Evolutionary conservation across 176 grass and related monocot species (phyloP).

Genomic region (Rhynchospora breviuscula): DNA sequence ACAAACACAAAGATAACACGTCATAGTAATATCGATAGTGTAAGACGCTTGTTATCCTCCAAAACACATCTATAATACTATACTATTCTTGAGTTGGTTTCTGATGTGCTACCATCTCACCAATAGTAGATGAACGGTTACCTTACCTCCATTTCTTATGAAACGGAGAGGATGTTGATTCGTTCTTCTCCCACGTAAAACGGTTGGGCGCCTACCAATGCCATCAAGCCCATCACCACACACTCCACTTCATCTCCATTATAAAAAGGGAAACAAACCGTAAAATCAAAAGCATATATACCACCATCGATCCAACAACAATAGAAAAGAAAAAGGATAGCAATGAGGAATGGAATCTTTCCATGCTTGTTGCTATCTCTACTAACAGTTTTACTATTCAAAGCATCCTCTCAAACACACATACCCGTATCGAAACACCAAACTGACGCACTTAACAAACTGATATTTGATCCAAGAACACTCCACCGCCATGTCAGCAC

Average conservation of each 20-base stretch:
- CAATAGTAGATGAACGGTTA: not conserved
- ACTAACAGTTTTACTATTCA: not conserved
- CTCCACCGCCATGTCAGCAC: not conserved
- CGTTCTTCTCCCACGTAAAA: not conserved
- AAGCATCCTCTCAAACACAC: not conserved
- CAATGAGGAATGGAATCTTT: not conserved
- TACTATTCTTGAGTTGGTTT: not conserved
- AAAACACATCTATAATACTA: not conserved
- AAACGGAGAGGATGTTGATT: conserved; percentile 3
- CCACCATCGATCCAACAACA: not conserved
- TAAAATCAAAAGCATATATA: conserved; percentile 1
- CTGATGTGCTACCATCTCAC: not conserved
- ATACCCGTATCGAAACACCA: not conserved
- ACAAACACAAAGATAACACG: no score
- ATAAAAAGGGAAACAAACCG: conserved; percentile 10
- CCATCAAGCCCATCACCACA: not conserved
- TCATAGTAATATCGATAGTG: no score
- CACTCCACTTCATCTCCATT: conserved; percentile 5
- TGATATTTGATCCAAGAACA: conserved; percentile 19
- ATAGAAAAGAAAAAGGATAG: not conserved
- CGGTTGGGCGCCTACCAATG: not conserved
- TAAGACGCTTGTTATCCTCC: no score
- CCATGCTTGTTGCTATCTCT: conserved; percentile 8
- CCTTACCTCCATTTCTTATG: not conserved
- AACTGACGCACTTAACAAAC: not conserved